phyloP scores from a whole-genome alignment of 2,329 filamentous ascomycete species.

The Corynespora cassiicola region DNA sequence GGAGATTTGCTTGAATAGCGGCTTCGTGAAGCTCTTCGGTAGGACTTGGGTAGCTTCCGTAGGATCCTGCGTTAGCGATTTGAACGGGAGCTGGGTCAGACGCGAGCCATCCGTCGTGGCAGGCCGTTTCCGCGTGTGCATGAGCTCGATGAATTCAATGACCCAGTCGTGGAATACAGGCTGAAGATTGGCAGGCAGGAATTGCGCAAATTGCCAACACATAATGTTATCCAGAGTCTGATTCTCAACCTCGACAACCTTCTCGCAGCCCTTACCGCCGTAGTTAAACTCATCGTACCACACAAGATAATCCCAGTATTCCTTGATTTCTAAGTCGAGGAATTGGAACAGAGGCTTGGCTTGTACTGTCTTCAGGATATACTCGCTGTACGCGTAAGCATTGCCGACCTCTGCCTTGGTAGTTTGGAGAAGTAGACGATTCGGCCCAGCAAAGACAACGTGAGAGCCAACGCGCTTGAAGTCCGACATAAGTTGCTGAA shows the following conservation, averaged over 20 bases:
- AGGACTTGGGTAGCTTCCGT: slow-evolving; percentile 71
- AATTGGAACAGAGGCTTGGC: slow-evolving; percentile 96
- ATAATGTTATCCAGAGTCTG: slow-evolving; percentile 90
- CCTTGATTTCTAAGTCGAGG: slow-evolving; percentile 94
- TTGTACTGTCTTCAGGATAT: slow-evolving; percentile 97
- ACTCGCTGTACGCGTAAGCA: slow-evolving; percentile 95
- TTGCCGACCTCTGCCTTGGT: slow-evolving; percentile 97
- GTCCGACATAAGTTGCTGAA: slow-evolving; percentile 95
- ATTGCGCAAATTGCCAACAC: slow-evolving; percentile 97
- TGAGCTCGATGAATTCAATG: slow-evolving; percentile 91
- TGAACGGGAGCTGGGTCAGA: slow-evolving; percentile 66
- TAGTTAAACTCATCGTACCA: slow-evolving; percentile 99
- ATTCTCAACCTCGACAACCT: slow-evolving; percentile 77
- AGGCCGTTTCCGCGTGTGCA: slow-evolving; percentile 81
- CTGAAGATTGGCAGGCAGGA: slow-evolving; percentile 81
- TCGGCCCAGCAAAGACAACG: slow-evolving; percentile 92
- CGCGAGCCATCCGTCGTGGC: slow-evolving; percentile 59
- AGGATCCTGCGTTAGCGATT: slow-evolving; percentile 59
- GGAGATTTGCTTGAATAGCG: slow-evolving; percentile 86
- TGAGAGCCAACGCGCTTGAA: slow-evolving; percentile 95
- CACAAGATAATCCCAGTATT: slow-evolving; percentile 98
- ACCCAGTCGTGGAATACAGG: slow-evolving; percentile 90
- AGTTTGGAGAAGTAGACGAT: slow-evolving; percentile 89
- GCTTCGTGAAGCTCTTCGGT: slow-evolving; percentile 84
- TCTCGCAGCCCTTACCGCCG: slow-evolving; percentile 87